phyloP scores from a whole-genome alignment of 345 rosid genomes.

The Stellera chamaejasme region DNA sequence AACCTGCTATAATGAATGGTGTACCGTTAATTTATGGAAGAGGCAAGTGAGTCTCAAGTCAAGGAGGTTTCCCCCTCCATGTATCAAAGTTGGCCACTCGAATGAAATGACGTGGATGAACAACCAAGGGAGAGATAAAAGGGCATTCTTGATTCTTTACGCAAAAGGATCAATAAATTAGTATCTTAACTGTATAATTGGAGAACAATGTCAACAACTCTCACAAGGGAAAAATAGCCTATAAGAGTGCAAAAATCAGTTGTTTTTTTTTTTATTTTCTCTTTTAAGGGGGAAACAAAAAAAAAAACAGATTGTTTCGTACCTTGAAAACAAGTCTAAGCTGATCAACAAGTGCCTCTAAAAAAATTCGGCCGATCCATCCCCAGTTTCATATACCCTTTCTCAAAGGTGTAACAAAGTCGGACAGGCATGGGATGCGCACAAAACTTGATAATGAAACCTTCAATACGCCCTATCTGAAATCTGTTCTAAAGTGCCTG shows the following conservation, averaged over 20 bases:
- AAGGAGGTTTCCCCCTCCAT: not conserved
- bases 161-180: not conserved
- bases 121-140: not conserved
- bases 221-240: too few relatives aligned
- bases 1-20: not conserved
- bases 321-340: slow-evolving; percentile 16
- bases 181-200: not conserved
- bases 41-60: too few relatives aligned
- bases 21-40: too few relatives aligned
- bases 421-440: too few relatives aligned
- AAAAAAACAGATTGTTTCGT: slow-evolving; percentile 12
- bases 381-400: slow-evolving; percentile 11
- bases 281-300: not conserved
- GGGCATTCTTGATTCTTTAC: too few relatives aligned
- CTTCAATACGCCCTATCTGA: too few relatives aligned
- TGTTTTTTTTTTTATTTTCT: too few relatives aligned
- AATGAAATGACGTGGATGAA: not conserved
- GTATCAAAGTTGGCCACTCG: not conserved
- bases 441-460: slow-evolving; percentile 3
- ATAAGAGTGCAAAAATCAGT: too few relatives aligned
- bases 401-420: too few relatives aligned
- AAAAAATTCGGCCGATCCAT: slow-evolving; percentile 35
- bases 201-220: not conserved
- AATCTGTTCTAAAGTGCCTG: too few relatives aligned
- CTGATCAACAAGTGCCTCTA: slow-evolving; percentile 27